Conservation (phyloP, 78 protist genomes). For the Trichosphaerium sp. region DNA sequence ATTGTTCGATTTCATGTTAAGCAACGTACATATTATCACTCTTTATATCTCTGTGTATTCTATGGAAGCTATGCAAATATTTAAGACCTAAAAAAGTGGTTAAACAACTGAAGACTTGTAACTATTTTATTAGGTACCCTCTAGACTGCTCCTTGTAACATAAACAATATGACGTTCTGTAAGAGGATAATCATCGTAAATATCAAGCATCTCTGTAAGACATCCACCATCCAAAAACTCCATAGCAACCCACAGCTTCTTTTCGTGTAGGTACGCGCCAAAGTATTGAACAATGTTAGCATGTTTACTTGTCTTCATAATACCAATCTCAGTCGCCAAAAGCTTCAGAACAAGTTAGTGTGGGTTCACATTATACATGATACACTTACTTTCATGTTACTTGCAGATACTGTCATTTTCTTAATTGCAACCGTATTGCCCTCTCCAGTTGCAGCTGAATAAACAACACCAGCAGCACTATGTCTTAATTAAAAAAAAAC, state of each 20-base stretch:
- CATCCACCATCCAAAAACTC: conserved; percentile 60
- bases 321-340: conserved; percentile 48
- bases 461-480: conserved; percentile 53
- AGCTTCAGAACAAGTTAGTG: too few species aligned
- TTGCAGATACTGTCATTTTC: conserved; percentile 52
- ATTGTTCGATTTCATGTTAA: conserved; percentile 25
- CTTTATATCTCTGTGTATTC: conserved; percentile 75
- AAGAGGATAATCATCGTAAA: conserved; percentile 26
- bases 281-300: conserved; percentile 50
- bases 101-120: too few species aligned
- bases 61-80: conserved; percentile 38
- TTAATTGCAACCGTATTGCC: conserved; percentile 47
- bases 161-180: conserved; percentile 41
- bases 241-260: conserved; percentile 59
- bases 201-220: conserved; percentile 50
- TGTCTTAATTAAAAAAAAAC: too few species aligned
- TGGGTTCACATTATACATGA: too few species aligned
- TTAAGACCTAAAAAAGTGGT: too few species aligned
- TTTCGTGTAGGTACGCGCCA: conserved; percentile 40
- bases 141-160: too few species aligned
- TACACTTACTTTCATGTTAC: too few species aligned
- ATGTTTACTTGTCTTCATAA: conserved; percentile 52
- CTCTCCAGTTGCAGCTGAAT: conserved; percentile 28
- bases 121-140: too few species aligned
- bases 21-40: conserved; percentile 53